Conservation (phyloP, 2,329 filamentous ascomycete genomes). For the Akanthomyces dipterigenus region DNA sequence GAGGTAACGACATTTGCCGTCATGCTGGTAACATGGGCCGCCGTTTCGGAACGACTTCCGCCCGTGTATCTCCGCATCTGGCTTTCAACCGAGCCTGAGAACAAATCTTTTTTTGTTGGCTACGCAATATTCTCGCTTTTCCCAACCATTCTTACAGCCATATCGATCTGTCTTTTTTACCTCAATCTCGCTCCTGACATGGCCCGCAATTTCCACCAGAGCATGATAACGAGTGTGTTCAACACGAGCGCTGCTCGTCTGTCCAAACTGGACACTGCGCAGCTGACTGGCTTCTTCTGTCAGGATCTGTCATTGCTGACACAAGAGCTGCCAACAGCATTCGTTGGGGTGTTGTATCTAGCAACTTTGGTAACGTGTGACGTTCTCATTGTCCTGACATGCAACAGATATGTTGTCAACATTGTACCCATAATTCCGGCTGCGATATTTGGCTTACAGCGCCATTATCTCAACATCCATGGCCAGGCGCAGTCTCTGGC, state of each 20-base stretch:
- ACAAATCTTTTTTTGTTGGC: constrained; percentile 3
- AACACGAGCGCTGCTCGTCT: constrained; percentile 16
- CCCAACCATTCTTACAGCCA: neutral
- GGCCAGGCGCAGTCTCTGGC: constrained; percentile 29
- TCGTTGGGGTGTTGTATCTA: constrained; percentile 16
- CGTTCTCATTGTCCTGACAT: constrained; percentile 14
- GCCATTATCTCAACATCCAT: constrained; percentile 27
- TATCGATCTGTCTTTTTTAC: neutral
- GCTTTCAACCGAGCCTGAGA: constrained; percentile 10
- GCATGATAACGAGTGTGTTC: neutral
- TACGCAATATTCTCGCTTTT: neutral
- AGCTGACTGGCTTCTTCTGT: constrained; percentile 18
- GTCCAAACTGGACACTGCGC: constrained; percentile 17
- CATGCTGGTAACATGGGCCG: neutral
- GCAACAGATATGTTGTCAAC: constrained; percentile 23
- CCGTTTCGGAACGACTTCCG: neutral
- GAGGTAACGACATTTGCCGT: neutral
- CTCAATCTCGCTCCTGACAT: neutral
- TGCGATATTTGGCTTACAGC: constrained; percentile 22
- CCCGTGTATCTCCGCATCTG: neutral
- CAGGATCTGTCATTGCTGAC: constrained; percentile 22
- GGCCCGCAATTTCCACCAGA: neutral
- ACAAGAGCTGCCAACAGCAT: constrained; percentile 15
- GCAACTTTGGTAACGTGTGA: constrained; percentile 16
- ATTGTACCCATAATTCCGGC: constrained; percentile 19